Evolutionary conservation across 768 basidiomycete species (phyloP).

Genomic region (Pulveroboletus sp.): DNA sequence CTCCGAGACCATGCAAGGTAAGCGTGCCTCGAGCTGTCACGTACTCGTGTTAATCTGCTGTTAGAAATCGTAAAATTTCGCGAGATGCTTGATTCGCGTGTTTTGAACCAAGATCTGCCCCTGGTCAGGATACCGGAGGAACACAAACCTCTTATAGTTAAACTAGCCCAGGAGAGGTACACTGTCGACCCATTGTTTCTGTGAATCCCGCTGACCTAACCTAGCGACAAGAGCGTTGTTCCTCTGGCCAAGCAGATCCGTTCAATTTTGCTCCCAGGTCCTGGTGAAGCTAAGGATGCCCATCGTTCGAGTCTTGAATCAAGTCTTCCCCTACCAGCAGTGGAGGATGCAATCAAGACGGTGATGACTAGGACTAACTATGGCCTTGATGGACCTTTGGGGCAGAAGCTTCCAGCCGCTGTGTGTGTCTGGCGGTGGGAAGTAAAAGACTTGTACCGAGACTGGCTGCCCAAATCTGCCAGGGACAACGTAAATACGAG

Average conservation of each 20-base stretch:
- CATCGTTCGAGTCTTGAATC: conserved; percentile 33
- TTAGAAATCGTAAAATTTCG: conserved; percentile 77
- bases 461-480: conserved; percentile 66
- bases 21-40: conserved; percentile 12
- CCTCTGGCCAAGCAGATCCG: conserved; percentile 68
- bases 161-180: conserved; percentile 85
- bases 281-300: conserved; percentile 50
- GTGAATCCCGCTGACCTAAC: conserved; percentile 9
- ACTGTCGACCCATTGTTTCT: neutral
- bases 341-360: conserved; percentile 64
- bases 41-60: neutral
- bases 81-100: conserved; percentile 58
- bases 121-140: conserved; percentile 61
- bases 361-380: conserved; percentile 74
- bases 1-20: conserved; percentile 80
- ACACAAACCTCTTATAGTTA: conserved; percentile 71
- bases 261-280: conserved; percentile 59
- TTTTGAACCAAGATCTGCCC: conserved; percentile 45
- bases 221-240: conserved; percentile 67
- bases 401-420: conserved; percentile 55
- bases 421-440: conserved; percentile 87
- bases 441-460: conserved; percentile 51
- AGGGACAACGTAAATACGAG: conserved; percentile 60
- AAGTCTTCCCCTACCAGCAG: conserved; percentile 39
- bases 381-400: conserved; percentile 55